Conservation (phyloP, 208 protist genomes). For the Herpetomonas muscarum region DNA sequence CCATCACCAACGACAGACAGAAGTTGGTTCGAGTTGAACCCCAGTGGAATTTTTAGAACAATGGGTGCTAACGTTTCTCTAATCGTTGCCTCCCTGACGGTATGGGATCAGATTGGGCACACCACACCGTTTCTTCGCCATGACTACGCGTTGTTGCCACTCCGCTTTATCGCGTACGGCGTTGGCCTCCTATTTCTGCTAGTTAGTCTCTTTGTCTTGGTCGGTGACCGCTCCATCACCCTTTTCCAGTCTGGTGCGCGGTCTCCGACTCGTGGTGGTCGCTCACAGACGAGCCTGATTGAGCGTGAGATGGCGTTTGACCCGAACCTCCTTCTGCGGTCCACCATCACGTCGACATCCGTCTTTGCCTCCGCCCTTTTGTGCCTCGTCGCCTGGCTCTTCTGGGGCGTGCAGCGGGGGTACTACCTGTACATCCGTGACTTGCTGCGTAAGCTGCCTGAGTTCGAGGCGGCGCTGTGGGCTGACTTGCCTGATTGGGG, state of each 20-base stretch:
- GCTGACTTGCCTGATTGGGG: slow-evolving; percentile 30
- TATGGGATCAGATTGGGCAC: too few species aligned
- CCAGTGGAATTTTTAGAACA: too few species aligned
- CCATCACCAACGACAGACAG: too few species aligned
- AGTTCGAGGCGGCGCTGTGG: slow-evolving; percentile 33
- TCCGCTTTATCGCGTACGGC: slow-evolving; percentile 27
- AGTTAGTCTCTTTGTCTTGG: slow-evolving; percentile 3
- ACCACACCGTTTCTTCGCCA: slow-evolving; percentile 23
- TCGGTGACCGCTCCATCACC: slow-evolving; percentile 7
- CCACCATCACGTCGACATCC: slow-evolving; percentile 30
- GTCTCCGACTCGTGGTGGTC: too few species aligned
- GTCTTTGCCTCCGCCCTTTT: slow-evolving; percentile 23
- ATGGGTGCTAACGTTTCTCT: not conserved
- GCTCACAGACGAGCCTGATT: too few species aligned
- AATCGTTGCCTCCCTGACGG: not conserved
- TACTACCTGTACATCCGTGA: slow-evolving; percentile 31
- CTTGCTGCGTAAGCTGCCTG: slow-evolving; percentile 25
- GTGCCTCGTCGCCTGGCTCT: slow-evolving; percentile 35
- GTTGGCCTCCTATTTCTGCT: slow-evolving; percentile 16
- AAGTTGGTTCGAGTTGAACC: too few species aligned
- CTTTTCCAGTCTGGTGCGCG: too few species aligned
- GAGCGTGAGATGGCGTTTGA: too few species aligned
- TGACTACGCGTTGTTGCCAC: slow-evolving; percentile 17
- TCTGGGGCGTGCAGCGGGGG: slow-evolving; percentile 26
- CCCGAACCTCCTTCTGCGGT: slow-evolving; percentile 7